Percentiles rank a stretch among this genome's conserved stretches.
Evolutionary conservation across 179 eudicot genomes (phyloP).

Genomic region (Gypsophila paniculata): DNA sequence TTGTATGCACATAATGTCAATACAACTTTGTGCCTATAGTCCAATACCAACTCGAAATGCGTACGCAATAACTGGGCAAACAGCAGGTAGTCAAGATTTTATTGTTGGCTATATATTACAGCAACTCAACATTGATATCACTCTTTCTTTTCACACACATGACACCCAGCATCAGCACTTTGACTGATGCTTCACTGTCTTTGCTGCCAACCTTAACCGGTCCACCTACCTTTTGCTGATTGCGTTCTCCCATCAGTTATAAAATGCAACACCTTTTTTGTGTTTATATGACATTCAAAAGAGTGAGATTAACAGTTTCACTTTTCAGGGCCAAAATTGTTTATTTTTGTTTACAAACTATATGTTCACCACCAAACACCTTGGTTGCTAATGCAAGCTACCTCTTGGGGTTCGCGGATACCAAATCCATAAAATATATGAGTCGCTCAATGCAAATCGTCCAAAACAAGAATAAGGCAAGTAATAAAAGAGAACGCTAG

Average conservation of each 20-base stretch:
- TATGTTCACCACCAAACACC: neutral
- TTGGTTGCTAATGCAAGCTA: neutral
- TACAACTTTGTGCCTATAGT: neutral
- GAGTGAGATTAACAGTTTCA: neutral
- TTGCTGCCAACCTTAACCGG: neutral
- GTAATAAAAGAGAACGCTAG: neutral
- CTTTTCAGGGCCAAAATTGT: neutral
- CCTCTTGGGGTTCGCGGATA: neutral
- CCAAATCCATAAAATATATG: neutral
- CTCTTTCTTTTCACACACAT: neutral
- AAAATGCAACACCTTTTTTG: too few relatives aligned
- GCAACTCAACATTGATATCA: neutral
- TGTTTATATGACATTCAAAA: neutral
- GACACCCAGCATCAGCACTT: neutral
- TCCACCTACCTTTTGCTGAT: neutral
- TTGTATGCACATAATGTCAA: neutral
- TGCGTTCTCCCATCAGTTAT: neutral
- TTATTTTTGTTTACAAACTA: neutral
- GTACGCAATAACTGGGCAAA: neutral
- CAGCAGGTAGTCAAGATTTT: neutral
- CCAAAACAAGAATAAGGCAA: neutral
- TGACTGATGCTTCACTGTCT: neutral
- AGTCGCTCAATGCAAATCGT: neutral
- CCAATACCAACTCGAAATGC: neutral
- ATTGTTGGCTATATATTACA: too few relatives aligned